phyloP scores from a whole-genome alignment of 2,329 filamentous ascomycete species.

The Alternaria sp. region DNA sequence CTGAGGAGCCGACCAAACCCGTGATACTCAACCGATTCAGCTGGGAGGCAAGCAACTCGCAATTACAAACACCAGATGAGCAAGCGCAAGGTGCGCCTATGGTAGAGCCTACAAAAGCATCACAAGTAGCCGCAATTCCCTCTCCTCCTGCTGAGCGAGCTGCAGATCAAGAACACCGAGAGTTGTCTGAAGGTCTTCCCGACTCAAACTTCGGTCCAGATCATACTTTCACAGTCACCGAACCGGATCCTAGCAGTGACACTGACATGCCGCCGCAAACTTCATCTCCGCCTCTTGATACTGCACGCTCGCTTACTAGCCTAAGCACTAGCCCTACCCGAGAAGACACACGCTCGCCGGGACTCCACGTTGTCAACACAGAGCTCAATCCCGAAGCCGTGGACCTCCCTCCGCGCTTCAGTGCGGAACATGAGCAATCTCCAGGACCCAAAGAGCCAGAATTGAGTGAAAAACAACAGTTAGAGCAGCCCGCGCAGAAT shows the following conservation, averaged over 20 bases:
- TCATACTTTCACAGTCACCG: constrained; percentile 34
- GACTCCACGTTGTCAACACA: constrained; percentile 57
- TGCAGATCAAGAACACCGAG: constrained; percentile 29
- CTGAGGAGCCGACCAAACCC: constrained; percentile 28
- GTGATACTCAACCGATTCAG: constrained; percentile 43
- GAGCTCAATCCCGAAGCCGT: constrained; percentile 50
- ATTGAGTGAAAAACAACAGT: constrained; percentile 14
- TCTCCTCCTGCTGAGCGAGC: constrained; percentile 27
- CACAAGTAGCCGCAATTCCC: constrained; percentile 16
- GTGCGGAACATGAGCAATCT: constrained; percentile 31
- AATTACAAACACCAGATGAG: constrained; percentile 20
- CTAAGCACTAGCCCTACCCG: constrained; percentile 33
- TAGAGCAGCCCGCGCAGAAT: constrained; percentile 7
- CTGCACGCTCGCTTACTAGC: constrained; percentile 26
- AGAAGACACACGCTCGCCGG: constrained; percentile 38
- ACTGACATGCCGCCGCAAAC: constrained; percentile 25
- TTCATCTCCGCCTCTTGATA: constrained; percentile 29
- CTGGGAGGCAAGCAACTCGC: constrained; percentile 40
- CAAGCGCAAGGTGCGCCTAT: constrained; percentile 18
- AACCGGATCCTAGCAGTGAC: constrained; percentile 34
- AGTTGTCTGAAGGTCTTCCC: constrained; percentile 30
- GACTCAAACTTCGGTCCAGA: constrained; percentile 43
- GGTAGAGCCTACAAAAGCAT: constrained; percentile 22
- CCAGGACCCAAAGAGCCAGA: constrained; percentile 22
- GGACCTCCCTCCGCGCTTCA: constrained; percentile 48